Evolutionary conservation across 805 yeast species (phyloP), one percentile per base, ranked within the genome.

Genomic region (Yamadazyma olivae): DNA sequence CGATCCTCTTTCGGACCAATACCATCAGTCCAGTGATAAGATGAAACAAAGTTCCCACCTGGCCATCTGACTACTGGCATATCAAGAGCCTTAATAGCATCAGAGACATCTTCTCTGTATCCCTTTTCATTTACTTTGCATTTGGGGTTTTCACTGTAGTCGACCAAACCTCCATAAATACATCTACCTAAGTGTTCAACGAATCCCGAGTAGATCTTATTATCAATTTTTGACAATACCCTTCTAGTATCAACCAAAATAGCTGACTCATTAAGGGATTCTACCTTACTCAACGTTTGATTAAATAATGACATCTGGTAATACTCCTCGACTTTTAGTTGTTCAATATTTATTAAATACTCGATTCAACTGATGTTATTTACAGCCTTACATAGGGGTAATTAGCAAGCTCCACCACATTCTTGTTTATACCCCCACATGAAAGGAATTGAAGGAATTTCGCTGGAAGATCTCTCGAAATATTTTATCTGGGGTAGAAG

Each of bases 121-220:
- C 63, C 61, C 23, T 50, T 43, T 8, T 45, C 47, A 28, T 45
- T 57, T 23, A 49, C 49, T 20, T 49, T 38, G 12, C 38, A 37
- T 18, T 40, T 41, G 10, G 45, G 41, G 12, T 42, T 24, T 6
- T 46, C 49, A 10, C 23, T 29, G 31, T 46, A 57, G 36, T 59
- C 65, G 20, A 59, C 56, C n/a, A 59, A 39, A 9, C 65, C 65
- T n/a, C 63, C 64, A 35, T 59, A 59, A 29, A 59, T 55, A 35
- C 64, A 59, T 30, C 65, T 44, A 12, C 64, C 65, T 39, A 59
- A 42, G 41, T 59, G 64, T 34, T 59, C 65, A n/a, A 57, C 50
- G 38, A 59, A 59, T 14, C 65, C 64, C n/a, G 58, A 47, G 40
- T 57, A 59, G 27, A 57, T 53, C 16, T 50, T 51, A 15, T 45